A percentile compares a stretch with the other conserved stretches of the same genome.
Evolutionary conservation across 805 yeast species (phyloP).

Genomic region (Cyberlindnera veronae): DNA sequence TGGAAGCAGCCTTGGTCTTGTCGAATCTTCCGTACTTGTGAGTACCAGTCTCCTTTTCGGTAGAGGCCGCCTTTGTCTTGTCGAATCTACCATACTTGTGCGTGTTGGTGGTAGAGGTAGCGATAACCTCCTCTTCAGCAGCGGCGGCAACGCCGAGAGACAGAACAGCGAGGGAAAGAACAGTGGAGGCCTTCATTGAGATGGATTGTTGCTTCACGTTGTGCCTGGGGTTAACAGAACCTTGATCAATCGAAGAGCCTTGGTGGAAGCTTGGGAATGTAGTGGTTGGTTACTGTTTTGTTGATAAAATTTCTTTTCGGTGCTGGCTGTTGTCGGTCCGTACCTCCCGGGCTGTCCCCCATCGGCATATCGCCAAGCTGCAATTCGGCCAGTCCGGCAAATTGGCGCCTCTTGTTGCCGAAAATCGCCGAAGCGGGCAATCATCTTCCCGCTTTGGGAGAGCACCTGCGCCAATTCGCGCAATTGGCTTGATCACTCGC

Average conservation of each 20-base stretch:
- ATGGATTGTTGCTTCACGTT: not conserved
- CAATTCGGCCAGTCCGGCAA: too few species aligned
- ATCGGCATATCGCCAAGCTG: too few species aligned
- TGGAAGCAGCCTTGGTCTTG: constrained; percentile 10
- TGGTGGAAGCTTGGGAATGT: not conserved
- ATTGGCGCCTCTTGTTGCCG: too few species aligned
- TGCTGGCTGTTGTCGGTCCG: too few species aligned
- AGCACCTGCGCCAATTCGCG: too few species aligned
- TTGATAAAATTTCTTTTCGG: constrained; percentile 1
- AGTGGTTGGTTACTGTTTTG: not conserved
- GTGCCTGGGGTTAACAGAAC: not conserved
- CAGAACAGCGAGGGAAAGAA: constrained; percentile 21
- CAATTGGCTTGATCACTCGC: too few species aligned
- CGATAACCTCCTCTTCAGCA: constrained; percentile 18
- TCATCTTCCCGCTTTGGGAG: too few species aligned
- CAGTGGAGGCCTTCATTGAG: constrained; percentile 24
- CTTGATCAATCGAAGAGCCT: not conserved
- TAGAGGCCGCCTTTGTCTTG: constrained; percentile 39
- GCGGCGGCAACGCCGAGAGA: constrained; percentile 25
- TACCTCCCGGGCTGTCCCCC: too few species aligned
- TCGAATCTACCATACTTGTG: constrained; percentile 56
- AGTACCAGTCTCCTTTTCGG: constrained; percentile 42
- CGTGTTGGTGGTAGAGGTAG: constrained; percentile 36
- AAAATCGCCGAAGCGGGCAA: too few species aligned
- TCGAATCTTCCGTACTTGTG: constrained; percentile 51